Conservation (phyloP, 306 rosid genomes). For the Cotoneaster glaucophyllus region DNA sequence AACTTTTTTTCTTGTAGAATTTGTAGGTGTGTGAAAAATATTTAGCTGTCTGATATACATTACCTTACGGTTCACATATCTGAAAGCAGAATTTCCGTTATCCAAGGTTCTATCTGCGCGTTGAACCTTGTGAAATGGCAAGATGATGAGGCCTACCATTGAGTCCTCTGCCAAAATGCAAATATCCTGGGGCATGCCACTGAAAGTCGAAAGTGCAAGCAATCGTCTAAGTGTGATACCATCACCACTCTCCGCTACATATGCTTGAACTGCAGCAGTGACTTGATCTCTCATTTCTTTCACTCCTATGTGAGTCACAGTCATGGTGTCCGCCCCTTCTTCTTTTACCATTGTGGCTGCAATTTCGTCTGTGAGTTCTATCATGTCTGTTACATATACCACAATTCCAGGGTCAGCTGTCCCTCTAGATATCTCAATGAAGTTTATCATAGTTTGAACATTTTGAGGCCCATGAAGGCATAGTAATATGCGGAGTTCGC, state of each 20-base stretch:
- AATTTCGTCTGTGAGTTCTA: constrained; percentile 65
- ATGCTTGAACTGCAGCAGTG: constrained; percentile 46
- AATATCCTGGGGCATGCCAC: constrained; percentile 53
- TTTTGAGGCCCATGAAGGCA: constrained; percentile 73
- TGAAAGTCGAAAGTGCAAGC: constrained; percentile 52
- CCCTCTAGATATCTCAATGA: constrained; percentile 77
- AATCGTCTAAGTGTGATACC: constrained; percentile 51
- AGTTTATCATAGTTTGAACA: constrained; percentile 49
- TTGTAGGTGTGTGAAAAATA: not conserved
- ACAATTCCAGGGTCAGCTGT: constrained; percentile 47
- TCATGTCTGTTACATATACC: constrained; percentile 64
- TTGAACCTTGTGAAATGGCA: constrained; percentile 77
- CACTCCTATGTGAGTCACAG: constrained; percentile 42
- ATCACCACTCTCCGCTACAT: constrained; percentile 29
- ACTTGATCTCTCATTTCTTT: constrained; percentile 57
- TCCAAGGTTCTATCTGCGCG: constrained; percentile 49
- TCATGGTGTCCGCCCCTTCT: constrained; percentile 35
- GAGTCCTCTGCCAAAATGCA: constrained; percentile 71
- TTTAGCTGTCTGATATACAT: not conserved
- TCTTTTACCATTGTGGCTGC: constrained; percentile 44
- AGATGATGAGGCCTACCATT: constrained; percentile 59
- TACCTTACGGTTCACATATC: constrained; percentile 87
- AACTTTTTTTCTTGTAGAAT: not conserved
- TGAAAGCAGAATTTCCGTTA: constrained; percentile 54
- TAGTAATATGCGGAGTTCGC: constrained; percentile 50